Conservation (phyloP, 441 rosid genomes). For the Populus hybrid region DNA sequence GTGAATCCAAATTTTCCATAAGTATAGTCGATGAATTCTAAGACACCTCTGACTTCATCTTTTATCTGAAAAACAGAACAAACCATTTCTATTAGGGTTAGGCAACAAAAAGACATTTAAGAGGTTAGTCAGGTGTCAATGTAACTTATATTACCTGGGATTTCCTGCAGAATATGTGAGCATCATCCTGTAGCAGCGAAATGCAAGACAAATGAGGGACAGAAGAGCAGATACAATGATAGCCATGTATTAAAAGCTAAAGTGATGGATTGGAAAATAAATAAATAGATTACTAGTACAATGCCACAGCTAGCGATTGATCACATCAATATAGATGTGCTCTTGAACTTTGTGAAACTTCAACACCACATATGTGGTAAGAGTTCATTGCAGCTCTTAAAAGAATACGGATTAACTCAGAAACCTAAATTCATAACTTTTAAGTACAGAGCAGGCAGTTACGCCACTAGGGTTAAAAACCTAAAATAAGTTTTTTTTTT, state of each 20-base stretch:
- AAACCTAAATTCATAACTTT: not conserved
- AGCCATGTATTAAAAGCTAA: not conserved
- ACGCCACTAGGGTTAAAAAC: not conserved
- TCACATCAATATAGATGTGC: not conserved
- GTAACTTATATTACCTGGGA: slow-evolving; percentile 54
- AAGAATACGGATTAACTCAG: not conserved
- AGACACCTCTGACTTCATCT: slow-evolving; percentile 79
- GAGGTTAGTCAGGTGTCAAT: slow-evolving; percentile 18
- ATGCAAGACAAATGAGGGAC: slow-evolving; percentile 12
- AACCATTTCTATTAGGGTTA: slow-evolving; percentile 19
- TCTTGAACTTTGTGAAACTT: not conserved
- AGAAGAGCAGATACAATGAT: not conserved
- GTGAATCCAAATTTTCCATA: slow-evolving; percentile 81
- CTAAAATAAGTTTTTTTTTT: not conserved
- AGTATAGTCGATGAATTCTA: slow-evolving; percentile 75
- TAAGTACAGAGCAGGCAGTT: not conserved
- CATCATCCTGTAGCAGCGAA: slow-evolving; percentile 74
- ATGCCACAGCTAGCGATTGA: not conserved
- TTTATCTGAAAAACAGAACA: slow-evolving; percentile 58
- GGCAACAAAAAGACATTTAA: slow-evolving; percentile 10
- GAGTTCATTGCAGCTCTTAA: not conserved
- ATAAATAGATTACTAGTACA: not conserved
- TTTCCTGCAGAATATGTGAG: slow-evolving; percentile 96
- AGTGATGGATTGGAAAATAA: not conserved
- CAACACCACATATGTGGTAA: not conserved